Base-by-base conservation (phyloP, 176 grass and related monocot genomes). In the Ananas comosus region DNA sequence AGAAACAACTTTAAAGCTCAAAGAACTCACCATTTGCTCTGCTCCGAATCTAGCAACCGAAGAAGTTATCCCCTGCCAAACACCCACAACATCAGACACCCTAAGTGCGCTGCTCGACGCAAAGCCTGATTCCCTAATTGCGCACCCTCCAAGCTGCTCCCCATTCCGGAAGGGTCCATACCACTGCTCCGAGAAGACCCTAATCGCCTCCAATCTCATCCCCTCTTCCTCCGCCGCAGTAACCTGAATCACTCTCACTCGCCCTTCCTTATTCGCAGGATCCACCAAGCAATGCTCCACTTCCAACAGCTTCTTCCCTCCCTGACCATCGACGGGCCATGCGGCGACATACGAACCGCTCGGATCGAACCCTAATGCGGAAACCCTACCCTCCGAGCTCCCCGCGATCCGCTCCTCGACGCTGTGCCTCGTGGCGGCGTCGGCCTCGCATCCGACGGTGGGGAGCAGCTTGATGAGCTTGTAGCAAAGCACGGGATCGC, bases 371-470 rank as follows among this genome's bases (percentile, higher is more conserved):
- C 72, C 86, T 51, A 96, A 86, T 8, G 88, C 88, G 9, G 86
- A 72, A 51, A 77, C 80, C 51, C 77, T 80, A 53, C 82, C 73
- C n/a, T 65, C 63, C 28, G 10, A 5, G 16, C 77, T 78, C 14
- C 83, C 65, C 2, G 75, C 89, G 70, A 80, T 75, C 70, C 94
- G 84, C 77, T 75, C 85, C 23, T 85, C 70, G 17, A 79, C 80
- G 78, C 88, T 85, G 83, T 96, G 79, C 75, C 85, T 84, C 63
- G 86, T 85, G 74, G 92, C 89, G 63, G 94, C 94, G 83, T 92
- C 94, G 51, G 94, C 94, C 78, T 97, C 94, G 67, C 94, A 92
- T 51, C 94, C 94, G 2, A 88, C 94, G 23, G 94, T 97, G 21
- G 89, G 94, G 70, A 92, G 79, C 3, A 97, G 83, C 70, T 82